Percentiles rank a stretch among this genome's conserved stretches.
phyloP scores from a whole-genome alignment of 495 filamentous ascomycete genomes.

The Lasiosphaeris hirsuta region DNA sequence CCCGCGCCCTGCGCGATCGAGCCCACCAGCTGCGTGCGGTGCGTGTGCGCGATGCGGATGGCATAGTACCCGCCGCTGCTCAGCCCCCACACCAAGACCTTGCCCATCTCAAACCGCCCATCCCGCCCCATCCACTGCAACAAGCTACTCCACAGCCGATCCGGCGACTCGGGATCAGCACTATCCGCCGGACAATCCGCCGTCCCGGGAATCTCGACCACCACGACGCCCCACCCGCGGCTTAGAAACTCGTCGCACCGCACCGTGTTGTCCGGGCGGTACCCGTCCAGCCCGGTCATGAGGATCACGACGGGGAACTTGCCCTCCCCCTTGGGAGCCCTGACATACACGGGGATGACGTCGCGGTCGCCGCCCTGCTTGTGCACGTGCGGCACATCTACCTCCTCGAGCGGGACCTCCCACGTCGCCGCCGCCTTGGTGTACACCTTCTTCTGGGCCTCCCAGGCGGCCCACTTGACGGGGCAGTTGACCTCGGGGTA shows the following conservation, averaged over 20 bases:
- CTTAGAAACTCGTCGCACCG: constrained; percentile 63
- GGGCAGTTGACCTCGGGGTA: constrained; percentile 36
- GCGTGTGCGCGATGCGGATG: constrained; percentile 69
- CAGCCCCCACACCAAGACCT: constrained; percentile 68
- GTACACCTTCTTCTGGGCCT: constrained; percentile 63
- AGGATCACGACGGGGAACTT: constrained; percentile 61
- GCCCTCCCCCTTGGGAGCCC: constrained; percentile 46
- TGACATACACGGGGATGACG: constrained; percentile 63
- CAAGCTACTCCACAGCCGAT: constrained; percentile 62
- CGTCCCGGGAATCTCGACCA: constrained; percentile 76
- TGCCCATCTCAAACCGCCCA: constrained; percentile 57
- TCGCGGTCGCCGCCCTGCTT: constrained; percentile 46
- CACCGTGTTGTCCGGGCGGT: constrained; percentile 73
- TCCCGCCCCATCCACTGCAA: constrained; percentile 62
- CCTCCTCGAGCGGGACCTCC: constrained; percentile 54
- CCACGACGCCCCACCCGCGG: constrained; percentile 58
- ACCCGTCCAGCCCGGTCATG: constrained; percentile 75
- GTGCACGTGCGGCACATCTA: constrained; percentile 55
- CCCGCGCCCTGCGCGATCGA: constrained; percentile 72
- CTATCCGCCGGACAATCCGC: constrained; percentile 70
- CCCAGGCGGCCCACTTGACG: constrained; percentile 61
- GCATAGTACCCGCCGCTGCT: constrained; percentile 77
- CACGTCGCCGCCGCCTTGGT: constrained; percentile 56
- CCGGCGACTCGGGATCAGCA: constrained; percentile 43
- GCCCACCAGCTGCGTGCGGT: constrained; percentile 55